Evolutionary conservation across 177 flowering plant genomes (phyloP).

Genomic region (Telopea speciosissima): DNA sequence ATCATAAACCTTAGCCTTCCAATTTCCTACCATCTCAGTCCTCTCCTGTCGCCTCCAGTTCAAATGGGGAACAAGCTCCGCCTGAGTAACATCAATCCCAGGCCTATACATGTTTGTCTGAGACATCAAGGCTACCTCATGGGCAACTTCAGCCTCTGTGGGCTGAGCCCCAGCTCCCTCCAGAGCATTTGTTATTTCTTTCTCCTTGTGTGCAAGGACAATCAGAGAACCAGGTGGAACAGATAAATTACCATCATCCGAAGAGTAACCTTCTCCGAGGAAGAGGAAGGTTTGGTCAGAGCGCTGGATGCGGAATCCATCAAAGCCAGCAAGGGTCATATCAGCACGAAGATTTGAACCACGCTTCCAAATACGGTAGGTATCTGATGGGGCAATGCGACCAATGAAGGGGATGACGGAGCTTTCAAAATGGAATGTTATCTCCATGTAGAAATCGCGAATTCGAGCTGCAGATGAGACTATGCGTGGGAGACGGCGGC

Average conservation of each 20-base stretch:
- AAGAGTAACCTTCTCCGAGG: constrained; percentile 79
- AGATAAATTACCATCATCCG: constrained; percentile 53
- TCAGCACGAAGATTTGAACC: constrained; percentile 96
- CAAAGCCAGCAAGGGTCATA: constrained; percentile 99
- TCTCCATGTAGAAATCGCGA: constrained; percentile 97
- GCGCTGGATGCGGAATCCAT: constrained; percentile 94
- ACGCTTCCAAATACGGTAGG: constrained; percentile 94
- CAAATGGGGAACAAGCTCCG: constrained; percentile 85
- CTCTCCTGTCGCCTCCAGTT: constrained; percentile 97
- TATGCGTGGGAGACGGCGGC: constrained; percentile 88
- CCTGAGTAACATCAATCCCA: constrained; percentile 98
- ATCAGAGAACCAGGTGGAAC: constrained; percentile 79
- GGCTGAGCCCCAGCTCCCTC: constrained; percentile 95
- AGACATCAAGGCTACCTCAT: constrained; percentile 94
- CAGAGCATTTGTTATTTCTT: constrained; percentile 87
- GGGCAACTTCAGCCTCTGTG: constrained; percentile 91
- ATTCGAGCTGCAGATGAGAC: constrained; percentile 77
- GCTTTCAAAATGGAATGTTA: constrained; percentile 94
- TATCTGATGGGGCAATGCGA: constrained; percentile 99
- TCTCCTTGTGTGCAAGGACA: constrained; percentile 96
- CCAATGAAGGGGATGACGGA: constrained; percentile 95
- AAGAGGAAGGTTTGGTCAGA: constrained; percentile 95
- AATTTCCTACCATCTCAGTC: constrained; percentile 84
- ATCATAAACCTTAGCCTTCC: constrained; percentile 95
- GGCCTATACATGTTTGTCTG: constrained; percentile 99